Evolutionary conservation across 805 yeast species (phyloP), one percentile per base, ranked within the genome.

Genomic region (Teunomyces kruisii): DNA sequence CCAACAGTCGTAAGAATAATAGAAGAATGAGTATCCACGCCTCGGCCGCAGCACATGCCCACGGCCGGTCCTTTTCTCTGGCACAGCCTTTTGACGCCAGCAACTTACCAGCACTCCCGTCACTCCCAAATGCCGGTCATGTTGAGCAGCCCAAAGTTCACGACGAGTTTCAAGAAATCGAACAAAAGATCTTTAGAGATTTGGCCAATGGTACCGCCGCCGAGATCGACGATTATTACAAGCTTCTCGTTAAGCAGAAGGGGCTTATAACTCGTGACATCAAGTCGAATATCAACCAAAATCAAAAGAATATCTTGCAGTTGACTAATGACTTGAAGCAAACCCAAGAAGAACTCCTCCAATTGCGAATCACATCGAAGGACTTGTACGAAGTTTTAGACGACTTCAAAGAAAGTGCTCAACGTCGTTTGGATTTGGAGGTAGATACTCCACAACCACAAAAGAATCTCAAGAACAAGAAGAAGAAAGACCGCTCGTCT

Each of bases 181-280:
- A 45, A 14, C 43, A 40, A 32, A 10, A 55, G 45, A 62, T 70
- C 26, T 46, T 51, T 15, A 50, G 50, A 8, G 78, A 80, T 44
- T 60, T 88, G 48, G 68, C 80, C 9, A 78, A 80, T 49, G 88
- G 89, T 1, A 78, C 85, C 6, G 92, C 91, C 2, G 64, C 79
- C 1, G 86, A 83, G 48, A 84, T 88, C 28, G 90, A 86, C 54
- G 80, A 78, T 44, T 86, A 85, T 62, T 80, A 83, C 47, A 74
- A 79, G 14, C 76, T 74, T 42, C 66, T 87, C 50, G 56, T 64
- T 1, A 67, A 71, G 32, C 72, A 84, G 51, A 76, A 79, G 32
- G 59, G 66, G 3, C 60, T 74, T 36, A 77, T 86, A 32, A 77
- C 77, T 14, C 67, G 68, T 19, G 87, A 83, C 48, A 79, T 85